Conservation (phyloP, 2,329 filamentous ascomycete genomes). For the Epichloe sp. region DNA sequence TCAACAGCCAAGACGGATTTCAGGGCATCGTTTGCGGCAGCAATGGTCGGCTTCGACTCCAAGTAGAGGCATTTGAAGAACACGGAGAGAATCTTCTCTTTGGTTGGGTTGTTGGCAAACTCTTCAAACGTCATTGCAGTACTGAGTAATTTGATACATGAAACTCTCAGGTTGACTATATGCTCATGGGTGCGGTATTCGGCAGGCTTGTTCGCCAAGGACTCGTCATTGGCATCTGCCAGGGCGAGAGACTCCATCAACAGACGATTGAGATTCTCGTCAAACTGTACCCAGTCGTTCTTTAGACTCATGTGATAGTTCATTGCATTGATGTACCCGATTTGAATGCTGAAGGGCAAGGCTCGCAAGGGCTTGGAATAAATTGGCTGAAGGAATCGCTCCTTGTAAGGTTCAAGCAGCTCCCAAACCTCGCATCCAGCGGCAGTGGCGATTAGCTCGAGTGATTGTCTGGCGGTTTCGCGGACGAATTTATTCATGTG, state of each 20-base stretch:
- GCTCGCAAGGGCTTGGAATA: slow-evolving; percentile 91
- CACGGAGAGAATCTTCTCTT: slow-evolving; percentile 70
- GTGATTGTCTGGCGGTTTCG: slow-evolving; percentile 67
- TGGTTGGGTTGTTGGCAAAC: slow-evolving; percentile 59
- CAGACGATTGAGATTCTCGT: slow-evolving; percentile 78
- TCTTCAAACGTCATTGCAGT: slow-evolving; percentile 90
- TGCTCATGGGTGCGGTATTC: slow-evolving; percentile 94
- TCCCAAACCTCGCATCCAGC: slow-evolving; percentile 73
- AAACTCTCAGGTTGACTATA: slow-evolving; percentile 82
- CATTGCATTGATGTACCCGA: slow-evolving; percentile 95
- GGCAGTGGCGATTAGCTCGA: slow-evolving; percentile 69
- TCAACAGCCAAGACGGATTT: slow-evolving; percentile 79
- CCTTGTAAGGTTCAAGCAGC: slow-evolving; percentile 78
- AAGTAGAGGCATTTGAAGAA: slow-evolving; percentile 98
- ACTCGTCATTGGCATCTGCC: slow-evolving; percentile 89
- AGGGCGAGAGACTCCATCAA: slow-evolving; percentile 88
- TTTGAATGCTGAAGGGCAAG: slow-evolving; percentile 86
- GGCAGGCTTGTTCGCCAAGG: slow-evolving; percentile 77
- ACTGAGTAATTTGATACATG: slow-evolving; percentile 84
- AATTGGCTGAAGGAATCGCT: slow-evolving; percentile 77
- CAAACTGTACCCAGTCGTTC: slow-evolving; percentile 78
- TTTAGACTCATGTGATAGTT: slow-evolving; percentile 89
- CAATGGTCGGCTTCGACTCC: slow-evolving; percentile 81
- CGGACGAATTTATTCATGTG: slow-evolving; percentile 96
- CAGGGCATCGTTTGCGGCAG: slow-evolving; percentile 82